phyloP scores from a whole-genome alignment of 495 filamentous ascomycete genomes.

The Aspergillus diversus region DNA sequence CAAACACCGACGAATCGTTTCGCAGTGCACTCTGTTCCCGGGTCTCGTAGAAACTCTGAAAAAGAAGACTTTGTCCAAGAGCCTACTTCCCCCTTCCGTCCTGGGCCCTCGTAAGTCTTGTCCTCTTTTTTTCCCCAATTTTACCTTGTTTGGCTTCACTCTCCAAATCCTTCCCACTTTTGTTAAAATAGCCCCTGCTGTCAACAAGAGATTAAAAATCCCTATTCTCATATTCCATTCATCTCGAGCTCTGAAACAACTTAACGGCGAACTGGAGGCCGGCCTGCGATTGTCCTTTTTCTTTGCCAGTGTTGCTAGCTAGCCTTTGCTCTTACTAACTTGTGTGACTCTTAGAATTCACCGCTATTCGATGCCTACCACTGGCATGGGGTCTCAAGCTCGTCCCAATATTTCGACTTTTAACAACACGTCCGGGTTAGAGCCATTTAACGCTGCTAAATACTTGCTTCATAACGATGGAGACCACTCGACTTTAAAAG shows the following conservation, averaged over 20 bases:
- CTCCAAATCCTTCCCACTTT: conserved; percentile 1
- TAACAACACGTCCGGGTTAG: conserved; percentile 48
- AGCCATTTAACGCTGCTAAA: conserved; percentile 76
- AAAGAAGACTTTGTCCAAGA: conserved; percentile 48
- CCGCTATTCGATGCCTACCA: conserved; percentile 88
- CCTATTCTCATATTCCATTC: background rate
- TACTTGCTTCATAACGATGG: conserved; percentile 88
- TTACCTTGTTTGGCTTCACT: conserved; percentile 14
- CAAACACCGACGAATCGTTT: conserved; percentile 50
- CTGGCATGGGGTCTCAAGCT: conserved; percentile 60
- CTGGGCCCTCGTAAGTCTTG: conserved; percentile 45
- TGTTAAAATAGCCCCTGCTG: background rate
- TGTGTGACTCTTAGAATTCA: conserved; percentile 58
- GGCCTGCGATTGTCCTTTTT: background rate
- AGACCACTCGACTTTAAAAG: conserved; percentile 51
- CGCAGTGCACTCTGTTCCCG: conserved; percentile 79
- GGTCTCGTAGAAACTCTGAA: conserved; percentile 70
- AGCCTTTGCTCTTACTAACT: background rate
- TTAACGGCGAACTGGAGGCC: background rate
- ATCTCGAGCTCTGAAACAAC: background rate
- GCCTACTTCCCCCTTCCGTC: conserved; percentile 37
- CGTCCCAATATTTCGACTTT: conserved; percentile 53
- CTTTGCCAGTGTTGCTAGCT: background rate
- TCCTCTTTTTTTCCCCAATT: conserved; percentile 23
- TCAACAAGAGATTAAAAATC: background rate